Base-by-base conservation (phyloP, 1,139 yeast species). In the Pichia sp. region DNA sequence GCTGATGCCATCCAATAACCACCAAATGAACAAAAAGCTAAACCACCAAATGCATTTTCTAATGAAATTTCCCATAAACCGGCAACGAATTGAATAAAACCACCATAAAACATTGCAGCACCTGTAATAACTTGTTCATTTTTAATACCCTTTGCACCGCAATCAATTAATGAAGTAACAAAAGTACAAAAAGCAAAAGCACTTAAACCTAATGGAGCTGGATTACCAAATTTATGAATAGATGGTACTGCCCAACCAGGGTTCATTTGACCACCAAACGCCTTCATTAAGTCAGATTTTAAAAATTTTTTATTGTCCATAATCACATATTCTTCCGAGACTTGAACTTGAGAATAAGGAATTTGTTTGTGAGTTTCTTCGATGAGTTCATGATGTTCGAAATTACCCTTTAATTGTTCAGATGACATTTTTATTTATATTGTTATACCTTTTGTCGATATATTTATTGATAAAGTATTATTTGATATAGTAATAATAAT, bases 21-120 rank as follows among this genome's bases (percentile, higher is more conserved):
- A 49, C 95, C 96, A 60, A 71, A 89, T 4, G 94, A 82, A 24
- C 82, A 68, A 50, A 87, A 73, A 3, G 94, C 94, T 43, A 86
- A 78, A 51, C 87, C 96, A 78, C 95, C 96, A 70, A 87, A 89
- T 45, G 95, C 80, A 69, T 87, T 87, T 57, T 89, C 95, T 36
- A 74, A 49, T 10, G 84, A 83, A 53, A 81, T 71, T 58, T 80
- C 87, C 76, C 84, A 82, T 76, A 82, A 74, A 45, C 87, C 89
- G 28, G 94, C 92, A 31, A 73, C 57, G 66, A 72, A 63, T 62
- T 85, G 95, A 41, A 85, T 79, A 16, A 79, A 65, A 16, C 95
- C 96, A 46, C 95, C 95, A 65, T 87, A 87, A 65, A 87, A 87
- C 59, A 78, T 74, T 1, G 95, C 95, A 43, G 81, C 66, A 16